Base-by-base conservation (phyloP, 345 rosid species). In the Trapa incisa region DNA sequence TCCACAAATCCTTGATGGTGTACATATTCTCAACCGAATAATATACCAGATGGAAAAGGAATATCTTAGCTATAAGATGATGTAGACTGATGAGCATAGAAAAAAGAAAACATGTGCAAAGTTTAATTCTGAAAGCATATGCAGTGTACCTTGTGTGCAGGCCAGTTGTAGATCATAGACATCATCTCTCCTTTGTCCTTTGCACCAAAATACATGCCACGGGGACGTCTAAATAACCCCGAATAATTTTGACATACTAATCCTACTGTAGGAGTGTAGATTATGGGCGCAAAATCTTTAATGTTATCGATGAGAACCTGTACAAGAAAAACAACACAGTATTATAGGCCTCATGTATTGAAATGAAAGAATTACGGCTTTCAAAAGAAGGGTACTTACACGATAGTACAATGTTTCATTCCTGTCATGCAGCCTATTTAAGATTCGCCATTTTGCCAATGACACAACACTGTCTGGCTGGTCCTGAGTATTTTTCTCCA, bases 141-240 rank as follows among this genome's bases (percentile, higher is more conserved):
- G 73, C 17, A 65, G 4, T 6, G 38, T 80, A 86, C 96, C 92
- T 80, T 74, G 0, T 84, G 79, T 76, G 87, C 80, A 66, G 99
- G 99, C 97, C 99, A 94, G 66, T 91, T 94, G 71, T 91, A 91
- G 47, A 94, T 94, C 99, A 94, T 94, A 45, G 99, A 94, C 97
- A 91, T 89, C 99, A 94, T 94, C 81, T 94, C 97, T 73, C 99
- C 97, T 71, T 91, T 94, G 78, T 94, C 99, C 84, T 87, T 91
- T 43, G 97, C 99, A 76, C 99, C 87, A 78, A 94, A 94, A 81
- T 94, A 94, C 99, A 94, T 94, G 57, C 99, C 99, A 73, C 96
- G 87, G 1, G 99, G 99, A 32, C 99, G 96, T 79, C 99, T 85
- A 74, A 86, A 94, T 68, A 94, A 73, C 47, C 99, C 99, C 2